phyloP scores from a whole-genome alignment of 768 basidiomycete genomes.

The Russula brevipes region DNA sequence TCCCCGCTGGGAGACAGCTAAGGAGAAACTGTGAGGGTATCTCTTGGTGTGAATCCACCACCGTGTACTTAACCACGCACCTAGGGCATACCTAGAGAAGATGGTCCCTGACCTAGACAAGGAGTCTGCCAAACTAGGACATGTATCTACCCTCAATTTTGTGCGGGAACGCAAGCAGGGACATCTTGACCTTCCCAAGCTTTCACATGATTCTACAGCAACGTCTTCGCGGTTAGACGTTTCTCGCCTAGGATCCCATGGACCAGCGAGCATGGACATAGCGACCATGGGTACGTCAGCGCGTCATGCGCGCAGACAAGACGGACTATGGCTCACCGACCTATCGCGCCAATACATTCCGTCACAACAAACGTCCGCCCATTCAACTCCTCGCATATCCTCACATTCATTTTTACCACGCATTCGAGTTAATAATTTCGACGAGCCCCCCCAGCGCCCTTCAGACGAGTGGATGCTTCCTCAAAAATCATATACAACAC shows the following conservation, averaged over 20 bases:
- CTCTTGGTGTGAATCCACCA: background rate
- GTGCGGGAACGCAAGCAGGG: background rate
- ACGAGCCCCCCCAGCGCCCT: background rate
- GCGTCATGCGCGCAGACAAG: conserved; percentile 1
- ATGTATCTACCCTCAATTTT: background rate
- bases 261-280: background rate
- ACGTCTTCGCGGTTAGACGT: background rate
- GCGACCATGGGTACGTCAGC: background rate
- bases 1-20: conserved; percentile 23
- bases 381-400: conserved; percentile 6
- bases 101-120: conserved; percentile 14
- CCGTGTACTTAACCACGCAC: background rate
- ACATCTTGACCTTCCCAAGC: background rate
- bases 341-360: background rate
- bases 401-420: background rate
- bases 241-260: background rate
- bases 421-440: background rate
- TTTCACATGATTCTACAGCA: conserved; percentile 1
- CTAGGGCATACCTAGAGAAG: conserved; percentile 18
- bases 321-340: conserved; percentile 2
- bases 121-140: background rate
- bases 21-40: conserved; percentile 15
- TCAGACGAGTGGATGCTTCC: background rate
- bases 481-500: background rate
- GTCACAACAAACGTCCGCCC: background rate